These are phyloP conservation scores for Fusarium kyushuense DNA, from an alignment of 2,329 filamentous ascomycete genomes.

Conservation along the genomic window DNA sequence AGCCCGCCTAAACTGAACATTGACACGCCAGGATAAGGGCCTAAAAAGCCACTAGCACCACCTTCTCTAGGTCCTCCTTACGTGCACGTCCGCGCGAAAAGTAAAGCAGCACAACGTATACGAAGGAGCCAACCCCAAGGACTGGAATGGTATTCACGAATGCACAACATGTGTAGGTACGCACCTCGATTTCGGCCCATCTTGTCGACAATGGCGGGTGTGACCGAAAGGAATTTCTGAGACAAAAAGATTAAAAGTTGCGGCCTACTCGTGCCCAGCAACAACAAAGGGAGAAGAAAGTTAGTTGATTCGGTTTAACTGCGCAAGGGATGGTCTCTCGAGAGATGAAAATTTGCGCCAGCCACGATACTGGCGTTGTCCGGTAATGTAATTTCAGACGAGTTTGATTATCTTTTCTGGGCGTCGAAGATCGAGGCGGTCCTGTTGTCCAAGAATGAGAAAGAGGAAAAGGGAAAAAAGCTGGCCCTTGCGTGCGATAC, in stretches of 20 bases:
- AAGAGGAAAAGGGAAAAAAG: constrained; percentile 20
- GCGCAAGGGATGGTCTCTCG: constrained; percentile 34
- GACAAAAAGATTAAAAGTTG: constrained; percentile 33
- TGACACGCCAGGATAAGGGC: constrained; percentile 16
- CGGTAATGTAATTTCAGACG: constrained; percentile 34
- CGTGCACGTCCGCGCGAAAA: constrained; percentile 21
- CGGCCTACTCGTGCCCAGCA: constrained; percentile 12
- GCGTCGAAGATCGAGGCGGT: constrained; percentile 23
- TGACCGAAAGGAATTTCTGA: constrained; percentile 39
- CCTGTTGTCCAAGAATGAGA: constrained; percentile 22
- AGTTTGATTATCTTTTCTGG: constrained; percentile 12
- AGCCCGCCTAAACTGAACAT: constrained; percentile 13
- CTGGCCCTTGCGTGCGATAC: constrained; percentile 29
- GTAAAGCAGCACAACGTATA: constrained; percentile 6
- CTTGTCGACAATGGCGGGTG: constrained; percentile 46
- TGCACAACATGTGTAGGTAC: constrained; percentile 49
- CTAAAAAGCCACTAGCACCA: constrained; percentile 27
- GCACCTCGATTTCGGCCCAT: constrained; percentile 69
- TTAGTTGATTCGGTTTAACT: constrained; percentile 19
- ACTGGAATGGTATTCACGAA: constrained; percentile 44
- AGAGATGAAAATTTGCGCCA: constrained; percentile 38
- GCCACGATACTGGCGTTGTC: constrained; percentile 42
- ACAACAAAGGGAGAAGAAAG: constrained; percentile 18
- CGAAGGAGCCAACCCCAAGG: constrained; percentile 22
- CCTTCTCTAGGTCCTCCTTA: constrained; percentile 13